Conservation (phyloP, 768 basidiomycete species). For the Collybiopsis luxurians region DNA sequence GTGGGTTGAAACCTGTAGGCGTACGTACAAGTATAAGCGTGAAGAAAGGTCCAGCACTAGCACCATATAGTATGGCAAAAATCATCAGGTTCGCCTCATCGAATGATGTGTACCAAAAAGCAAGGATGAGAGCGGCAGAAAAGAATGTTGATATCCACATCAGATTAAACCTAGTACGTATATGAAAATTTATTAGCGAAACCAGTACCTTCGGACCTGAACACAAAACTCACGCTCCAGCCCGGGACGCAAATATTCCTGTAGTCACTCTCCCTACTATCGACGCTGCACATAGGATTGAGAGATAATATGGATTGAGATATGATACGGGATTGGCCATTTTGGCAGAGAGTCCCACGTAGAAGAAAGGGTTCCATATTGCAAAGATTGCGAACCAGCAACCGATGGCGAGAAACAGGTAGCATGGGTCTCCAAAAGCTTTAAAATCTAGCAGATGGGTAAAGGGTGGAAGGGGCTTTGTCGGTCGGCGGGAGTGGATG, state of each 20-base stretch:
- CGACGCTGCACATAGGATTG: slow-evolving; percentile 22
- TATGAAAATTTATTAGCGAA: background rate
- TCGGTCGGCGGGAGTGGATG: slow-evolving; percentile 20
- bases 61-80: slow-evolving; percentile 22
- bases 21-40: slow-evolving; percentile 17
- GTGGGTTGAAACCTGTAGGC: background rate
- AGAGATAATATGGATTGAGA: slow-evolving; percentile 22
- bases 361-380: slow-evolving; percentile 24
- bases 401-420: slow-evolving; percentile 17
- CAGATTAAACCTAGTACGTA: slow-evolving; percentile 17
- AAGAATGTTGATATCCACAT: slow-evolving; percentile 13
- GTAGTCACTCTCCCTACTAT: slow-evolving; percentile 23
- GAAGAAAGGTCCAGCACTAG: slow-evolving; percentile 23
- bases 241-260: slow-evolving; percentile 18
- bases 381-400: slow-evolving; percentile 21
- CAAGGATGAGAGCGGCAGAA: slow-evolving; percentile 20
- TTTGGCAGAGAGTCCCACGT: slow-evolving; percentile 20
- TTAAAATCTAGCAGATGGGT: slow-evolving; percentile 18
- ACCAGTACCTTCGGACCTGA: too few species aligned
- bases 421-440: slow-evolving; percentile 19
- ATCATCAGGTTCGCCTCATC: slow-evolving; percentile 18
- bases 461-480: slow-evolving; percentile 17
- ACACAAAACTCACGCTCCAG: slow-evolving; percentile 20
- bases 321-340: slow-evolving; percentile 14
- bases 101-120: slow-evolving; percentile 21